A percentile compares a stretch with the other conserved stretches of the same genome.
Evolutionary conservation across 163 green algal genomes (phyloP).

Genomic region (Picocystis sp.): DNA sequence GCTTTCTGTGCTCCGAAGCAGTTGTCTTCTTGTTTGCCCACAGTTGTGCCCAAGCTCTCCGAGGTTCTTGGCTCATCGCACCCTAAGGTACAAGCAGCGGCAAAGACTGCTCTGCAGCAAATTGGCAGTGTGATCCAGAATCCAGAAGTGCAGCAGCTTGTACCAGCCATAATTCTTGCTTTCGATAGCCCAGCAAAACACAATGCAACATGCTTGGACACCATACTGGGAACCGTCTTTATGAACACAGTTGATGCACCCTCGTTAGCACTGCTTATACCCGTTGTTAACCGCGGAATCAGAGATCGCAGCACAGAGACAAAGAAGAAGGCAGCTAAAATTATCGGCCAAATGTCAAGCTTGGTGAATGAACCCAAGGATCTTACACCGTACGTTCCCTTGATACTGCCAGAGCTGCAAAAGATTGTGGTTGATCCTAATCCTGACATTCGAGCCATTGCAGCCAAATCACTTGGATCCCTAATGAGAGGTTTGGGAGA

Average conservation of each 20-base stretch:
- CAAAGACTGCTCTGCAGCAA: conserved; percentile 52
- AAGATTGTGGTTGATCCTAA: conserved; percentile 66
- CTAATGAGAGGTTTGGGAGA: conserved; percentile 65
- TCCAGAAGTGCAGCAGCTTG: conserved; percentile 71
- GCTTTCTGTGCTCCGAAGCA: conserved; percentile 85
- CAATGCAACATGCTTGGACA: conserved; percentile 61
- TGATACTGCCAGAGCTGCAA: conserved; percentile 82
- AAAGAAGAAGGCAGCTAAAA: conserved; percentile 83
- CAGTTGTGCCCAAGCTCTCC: conserved; percentile 68
- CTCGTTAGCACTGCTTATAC: conserved; percentile 81
- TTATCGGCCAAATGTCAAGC: conserved; percentile 81
- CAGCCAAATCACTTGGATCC: conserved; percentile 72
- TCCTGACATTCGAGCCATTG: conserved; percentile 63
- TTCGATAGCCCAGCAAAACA: conserved; percentile 69
- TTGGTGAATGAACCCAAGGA: conserved; percentile 84
- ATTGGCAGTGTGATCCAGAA: conserved; percentile 82
- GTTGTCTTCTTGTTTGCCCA: conserved; percentile 74
- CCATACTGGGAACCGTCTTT: conserved; percentile 78
- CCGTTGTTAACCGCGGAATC: conserved; percentile 76
- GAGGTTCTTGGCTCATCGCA: conserved; percentile 28
- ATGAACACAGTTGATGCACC: conserved; percentile 89
- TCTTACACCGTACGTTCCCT: conserved; percentile 81
- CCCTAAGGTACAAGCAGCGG: conserved; percentile 55
- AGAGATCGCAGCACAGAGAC: conserved; percentile 68
- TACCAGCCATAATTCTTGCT: conserved; percentile 58